Percentiles rank a stretch among this genome's conserved stretches.
Conservation (phyloP, 108 stramenopile species). For the Epipyxis sp. region DNA sequence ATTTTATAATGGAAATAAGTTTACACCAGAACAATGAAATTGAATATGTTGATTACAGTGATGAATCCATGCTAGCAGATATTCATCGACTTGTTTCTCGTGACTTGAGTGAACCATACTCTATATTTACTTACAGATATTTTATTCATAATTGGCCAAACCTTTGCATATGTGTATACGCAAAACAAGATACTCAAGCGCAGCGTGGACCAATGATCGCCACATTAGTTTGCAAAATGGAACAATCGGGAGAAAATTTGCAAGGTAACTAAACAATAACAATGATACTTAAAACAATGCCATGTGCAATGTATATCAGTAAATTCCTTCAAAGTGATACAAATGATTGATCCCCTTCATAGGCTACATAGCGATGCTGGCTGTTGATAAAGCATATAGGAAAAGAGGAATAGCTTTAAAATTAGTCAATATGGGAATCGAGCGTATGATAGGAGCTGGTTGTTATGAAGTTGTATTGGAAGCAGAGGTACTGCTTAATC, state of each 20-base stretch:
- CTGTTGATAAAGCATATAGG: conserved; percentile 53
- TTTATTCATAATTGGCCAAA: conserved; percentile 62
- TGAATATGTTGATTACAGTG: conserved; percentile 17
- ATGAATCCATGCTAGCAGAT: conserved; percentile 16
- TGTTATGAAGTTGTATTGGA: conserved; percentile 52
- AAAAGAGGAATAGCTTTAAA: conserved; percentile 51
- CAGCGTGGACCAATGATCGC: conserved; percentile 39
- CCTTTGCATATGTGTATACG: conserved; percentile 53
- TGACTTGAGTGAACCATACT: conserved; percentile 65
- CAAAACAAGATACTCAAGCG: neutral
- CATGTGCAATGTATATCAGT: too few relatives aligned
- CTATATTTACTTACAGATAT: conserved; percentile 66
- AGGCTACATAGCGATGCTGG: conserved; percentile 68
- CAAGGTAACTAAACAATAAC: too few relatives aligned
- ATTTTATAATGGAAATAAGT: too few relatives aligned
- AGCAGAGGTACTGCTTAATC: neutral
- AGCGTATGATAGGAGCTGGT: conserved; percentile 51
- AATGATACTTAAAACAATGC: too few relatives aligned
- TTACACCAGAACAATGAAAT: neutral
- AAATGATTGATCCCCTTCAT: too few relatives aligned
- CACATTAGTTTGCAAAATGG: conserved; percentile 57
- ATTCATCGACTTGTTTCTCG: conserved; percentile 47
- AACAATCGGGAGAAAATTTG: conserved; percentile 41
- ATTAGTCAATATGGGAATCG: conserved; percentile 48
- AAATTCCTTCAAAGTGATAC: too few relatives aligned